Evolutionary conservation across 805 yeast species (phyloP).

Genomic region (Candida montana): DNA sequence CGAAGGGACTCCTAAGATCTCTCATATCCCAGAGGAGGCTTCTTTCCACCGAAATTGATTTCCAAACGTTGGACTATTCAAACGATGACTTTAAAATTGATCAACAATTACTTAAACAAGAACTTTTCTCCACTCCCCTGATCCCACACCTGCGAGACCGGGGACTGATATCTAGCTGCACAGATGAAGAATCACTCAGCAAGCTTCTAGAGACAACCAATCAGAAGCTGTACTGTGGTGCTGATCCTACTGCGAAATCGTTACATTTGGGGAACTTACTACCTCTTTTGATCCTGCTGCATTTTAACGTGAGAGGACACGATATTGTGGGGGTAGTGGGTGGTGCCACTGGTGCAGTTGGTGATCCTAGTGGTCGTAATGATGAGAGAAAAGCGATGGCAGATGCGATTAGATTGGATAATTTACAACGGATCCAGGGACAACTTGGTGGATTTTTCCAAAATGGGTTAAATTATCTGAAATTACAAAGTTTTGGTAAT

Average conservation of each 20-base stretch:
- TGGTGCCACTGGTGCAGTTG: slow-evolving; percentile 93
- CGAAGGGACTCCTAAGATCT: no score
- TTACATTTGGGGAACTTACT: slow-evolving; percentile 86
- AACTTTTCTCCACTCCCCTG: slow-evolving; percentile 32
- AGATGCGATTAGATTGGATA: slow-evolving; percentile 43
- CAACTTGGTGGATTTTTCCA: slow-evolving; percentile 62
- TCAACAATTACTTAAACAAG: slow-evolving; percentile 20
- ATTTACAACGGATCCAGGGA: slow-evolving; percentile 50
- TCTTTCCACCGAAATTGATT: slow-evolving; percentile 1
- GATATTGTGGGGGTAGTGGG: slow-evolving; percentile 80
- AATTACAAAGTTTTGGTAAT: slow-evolving; percentile 23
- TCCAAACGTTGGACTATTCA: slow-evolving; percentile 3
- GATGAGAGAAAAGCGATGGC: slow-evolving; percentile 66
- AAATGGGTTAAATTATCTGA: slow-evolving; percentile 60
- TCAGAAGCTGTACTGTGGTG: slow-evolving; percentile 77
- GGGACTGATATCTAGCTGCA: slow-evolving; percentile 39
- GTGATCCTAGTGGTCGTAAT: slow-evolving; percentile 91
- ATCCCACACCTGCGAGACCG: slow-evolving; percentile 37
- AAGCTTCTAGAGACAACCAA: slow-evolving; percentile 17
- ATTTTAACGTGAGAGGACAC: slow-evolving; percentile 82
- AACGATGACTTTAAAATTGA: slow-evolving; percentile 16
- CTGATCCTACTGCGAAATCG: slow-evolving; percentile 91
- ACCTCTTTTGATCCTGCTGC: slow-evolving; percentile 80
- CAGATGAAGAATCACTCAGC: slow-evolving; percentile 26
- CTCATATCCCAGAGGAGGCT: not conserved